Conservation (phyloP, 352 stramenopile genomes). For the Blastocystis sp. region DNA sequence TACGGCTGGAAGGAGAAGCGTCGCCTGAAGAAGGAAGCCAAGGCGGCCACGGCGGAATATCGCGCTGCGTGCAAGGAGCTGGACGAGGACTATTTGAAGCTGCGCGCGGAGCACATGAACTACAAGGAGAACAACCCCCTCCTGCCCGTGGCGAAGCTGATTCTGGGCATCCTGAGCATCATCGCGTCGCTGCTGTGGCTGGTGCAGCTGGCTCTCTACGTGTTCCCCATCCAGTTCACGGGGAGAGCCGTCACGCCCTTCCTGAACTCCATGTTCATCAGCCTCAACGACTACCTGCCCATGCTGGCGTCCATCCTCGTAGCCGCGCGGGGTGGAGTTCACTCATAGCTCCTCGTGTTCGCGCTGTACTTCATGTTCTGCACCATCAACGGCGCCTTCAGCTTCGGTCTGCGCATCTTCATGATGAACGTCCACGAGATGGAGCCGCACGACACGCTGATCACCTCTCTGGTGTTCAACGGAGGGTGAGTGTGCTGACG, state of each 20-base stretch:
- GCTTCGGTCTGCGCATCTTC: conserved; percentile 65
- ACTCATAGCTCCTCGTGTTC: conserved; percentile 56
- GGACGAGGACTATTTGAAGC: conserved; percentile 66
- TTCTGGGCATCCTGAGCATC: conserved; percentile 60
- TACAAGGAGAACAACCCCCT: conserved; percentile 74
- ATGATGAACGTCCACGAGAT: conserved; percentile 65
- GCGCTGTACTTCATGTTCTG: conserved; percentile 74
- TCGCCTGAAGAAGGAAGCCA: conserved; percentile 61
- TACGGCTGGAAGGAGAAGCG: conserved; percentile 68
- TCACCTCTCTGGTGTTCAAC: conserved; percentile 74
- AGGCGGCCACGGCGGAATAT: conserved; percentile 46
- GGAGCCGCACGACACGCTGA: conserved; percentile 72
- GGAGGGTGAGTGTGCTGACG: conserved; percentile 19
- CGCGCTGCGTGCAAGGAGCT: conserved; percentile 62
- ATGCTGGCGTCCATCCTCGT: conserved; percentile 56
- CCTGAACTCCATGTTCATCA: conserved; percentile 60
- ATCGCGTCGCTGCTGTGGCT: conserved; percentile 62
- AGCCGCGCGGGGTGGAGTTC: background rate
- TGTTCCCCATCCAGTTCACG: conserved; percentile 65
- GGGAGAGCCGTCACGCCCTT: conserved; percentile 24
- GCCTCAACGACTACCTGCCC: conserved; percentile 40
- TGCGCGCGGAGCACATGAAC: conserved; percentile 70
- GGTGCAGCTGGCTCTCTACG: conserved; percentile 60
- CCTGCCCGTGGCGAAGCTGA: conserved; percentile 47
- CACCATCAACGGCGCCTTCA: conserved; percentile 70